A percentile compares a stretch with the other conserved stretches of the same genome.
These are phyloP conservation scores for Diaporthe capsici DNA, from an alignment of 2,329 filamentous ascomycete genomes.

Conservation along the genomic window DNA sequence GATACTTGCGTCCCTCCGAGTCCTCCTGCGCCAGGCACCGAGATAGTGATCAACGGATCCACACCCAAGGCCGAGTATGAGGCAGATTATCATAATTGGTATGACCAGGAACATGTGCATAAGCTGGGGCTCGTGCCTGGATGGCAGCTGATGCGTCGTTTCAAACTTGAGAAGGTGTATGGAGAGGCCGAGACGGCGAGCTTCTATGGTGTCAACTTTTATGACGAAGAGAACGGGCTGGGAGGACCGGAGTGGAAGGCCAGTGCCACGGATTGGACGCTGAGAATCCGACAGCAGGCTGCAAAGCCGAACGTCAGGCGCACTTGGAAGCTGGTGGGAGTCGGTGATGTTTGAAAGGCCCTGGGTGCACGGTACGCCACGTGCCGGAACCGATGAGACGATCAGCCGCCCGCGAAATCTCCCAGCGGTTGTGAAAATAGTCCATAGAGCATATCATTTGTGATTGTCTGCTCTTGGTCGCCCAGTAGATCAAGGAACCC, in stretches of 20 bases:
- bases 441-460: constrained; percentile 16
- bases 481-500: not conserved
- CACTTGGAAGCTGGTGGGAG: not conserved
- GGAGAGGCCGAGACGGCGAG: not conserved
- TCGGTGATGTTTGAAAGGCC: not conserved
- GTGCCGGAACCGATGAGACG: not conserved
- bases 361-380: not conserved
- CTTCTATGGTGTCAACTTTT: constrained; percentile 19
- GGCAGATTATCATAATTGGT: not conserved
- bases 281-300: constrained; percentile 8
- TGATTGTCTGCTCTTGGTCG: constrained; percentile 7
- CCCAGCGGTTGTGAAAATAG: not conserved
- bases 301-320: constrained; percentile 8
- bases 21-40: not conserved
- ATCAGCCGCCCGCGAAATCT: not conserved
- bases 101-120: not conserved
- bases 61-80: not conserved
- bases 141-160: constrained; percentile 2
- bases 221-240: constrained; percentile 9
- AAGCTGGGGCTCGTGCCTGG: constrained; percentile 8
- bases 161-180: not conserved
- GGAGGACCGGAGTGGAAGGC: constrained; percentile 15
- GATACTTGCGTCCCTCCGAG: not conserved
- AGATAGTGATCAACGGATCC: constrained; percentile 1
- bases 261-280: not conserved